Base-by-base conservation (phyloP, 108 stramenopile genomes). In the Skeletonema grethae region DNA sequence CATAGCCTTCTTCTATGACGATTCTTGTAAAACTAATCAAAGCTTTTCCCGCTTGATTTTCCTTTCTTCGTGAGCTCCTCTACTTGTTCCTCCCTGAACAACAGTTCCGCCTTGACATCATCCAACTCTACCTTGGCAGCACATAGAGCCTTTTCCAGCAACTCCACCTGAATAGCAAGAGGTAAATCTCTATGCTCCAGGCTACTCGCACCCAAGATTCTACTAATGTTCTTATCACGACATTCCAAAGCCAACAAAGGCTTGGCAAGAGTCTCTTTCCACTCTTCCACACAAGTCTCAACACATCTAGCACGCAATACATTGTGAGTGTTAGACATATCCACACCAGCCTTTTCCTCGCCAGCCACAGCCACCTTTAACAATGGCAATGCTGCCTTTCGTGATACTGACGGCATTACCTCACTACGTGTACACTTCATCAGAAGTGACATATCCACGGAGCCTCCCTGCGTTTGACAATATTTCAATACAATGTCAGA, bases 211-310 rank as follows among this genome's bases (percentile, higher is more conserved):
- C 80, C 80, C 59, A 81, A 56, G 45, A 81, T 81, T 3, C 69
- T 68, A 55, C 69, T 70, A 11, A 81, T 74, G 34, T 81, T 81
- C 48, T 81, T 74, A 20, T 81, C 80, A 25, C 69, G 73, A 38
- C 72, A 69, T 62, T 81, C 80, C 35, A 73, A 60, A 28, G 72
- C 80, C 39, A 81, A 46, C 39, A 81, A 39, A 7, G 80, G 80
- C 58, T 81, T 81, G 38, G 80, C 80, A 24, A 80, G 73, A 39
- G 80, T 81, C 38, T 81, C 80, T 53, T 81, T 81, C 80, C 80
- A 81, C 61, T 81, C 80, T 53, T 81, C 80, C 25, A 81, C 80
- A 38, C 80, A 81, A 4, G 80, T 69, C 29, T 81, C 80, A n/a
- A 81, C 67, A 39, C 80, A 81, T 46, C 80, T 41, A 1, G 80